Conservation (phyloP, 495 filamentous ascomycete genomes). For the Sporormia fimetaria region DNA sequence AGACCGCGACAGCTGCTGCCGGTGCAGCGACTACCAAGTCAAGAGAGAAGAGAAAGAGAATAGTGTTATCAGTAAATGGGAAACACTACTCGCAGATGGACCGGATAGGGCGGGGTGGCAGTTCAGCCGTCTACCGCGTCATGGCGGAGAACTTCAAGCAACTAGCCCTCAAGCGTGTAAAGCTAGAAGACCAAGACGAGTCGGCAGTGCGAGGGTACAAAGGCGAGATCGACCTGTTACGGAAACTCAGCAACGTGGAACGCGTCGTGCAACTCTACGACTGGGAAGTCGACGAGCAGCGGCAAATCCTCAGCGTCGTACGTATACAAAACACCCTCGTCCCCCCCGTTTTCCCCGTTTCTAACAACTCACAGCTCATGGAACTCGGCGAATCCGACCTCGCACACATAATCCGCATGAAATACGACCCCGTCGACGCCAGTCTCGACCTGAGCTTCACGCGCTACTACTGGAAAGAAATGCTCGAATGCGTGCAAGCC, state of each 20-base stretch:
- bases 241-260: slow-evolving; percentile 68
- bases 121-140: slow-evolving; percentile 86
- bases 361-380: slow-evolving; percentile 54
- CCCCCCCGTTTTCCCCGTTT: not conserved
- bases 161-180: slow-evolving; percentile 86
- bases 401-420: slow-evolving; percentile 68
- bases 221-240: slow-evolving; percentile 89
- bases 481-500: slow-evolving; percentile 87
- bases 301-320: slow-evolving; percentile 73
- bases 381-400: slow-evolving; percentile 95
- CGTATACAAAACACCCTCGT: slow-evolving; percentile 26
- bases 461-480: slow-evolving; percentile 97
- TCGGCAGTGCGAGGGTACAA: slow-evolving; percentile 77
- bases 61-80: slow-evolving; percentile 75
- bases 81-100: slow-evolving; percentile 82
- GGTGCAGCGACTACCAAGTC: slow-evolving; percentile 63
- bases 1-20: slow-evolving; percentile 76
- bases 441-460: slow-evolving; percentile 78
- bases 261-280: slow-evolving; percentile 83
- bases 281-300: slow-evolving; percentile 83
- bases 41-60: slow-evolving; percentile 57
- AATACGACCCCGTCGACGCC: slow-evolving; percentile 52
- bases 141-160: slow-evolving; percentile 94
- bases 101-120: slow-evolving; percentile 82
- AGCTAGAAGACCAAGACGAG: slow-evolving; percentile 81